A percentile compares a stretch with the other conserved stretches of the same genome.
Conservation (phyloP, 208 protist species). For the Angomonas ambiguus region DNA sequence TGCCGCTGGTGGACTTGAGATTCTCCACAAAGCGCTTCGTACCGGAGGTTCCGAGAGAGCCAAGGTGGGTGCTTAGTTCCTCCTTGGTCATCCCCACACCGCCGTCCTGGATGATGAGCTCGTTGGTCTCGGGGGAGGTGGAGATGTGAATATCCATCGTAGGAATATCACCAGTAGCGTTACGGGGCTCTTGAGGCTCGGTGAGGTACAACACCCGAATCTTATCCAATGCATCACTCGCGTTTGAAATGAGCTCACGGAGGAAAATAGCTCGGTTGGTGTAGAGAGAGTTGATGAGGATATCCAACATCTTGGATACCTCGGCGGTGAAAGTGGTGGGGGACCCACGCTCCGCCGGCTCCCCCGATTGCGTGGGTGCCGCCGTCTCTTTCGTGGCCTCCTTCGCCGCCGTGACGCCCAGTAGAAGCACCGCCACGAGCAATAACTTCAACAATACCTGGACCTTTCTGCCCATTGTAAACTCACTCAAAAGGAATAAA, state of each 20-base stretch:
- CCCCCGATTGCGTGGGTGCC: background rate
- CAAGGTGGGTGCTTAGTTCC: conserved; percentile 98
- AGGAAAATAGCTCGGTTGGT: conserved; percentile 99
- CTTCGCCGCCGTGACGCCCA: conserved; percentile 14
- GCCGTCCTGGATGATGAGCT: conserved; percentile 97
- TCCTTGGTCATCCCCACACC: conserved; percentile 99
- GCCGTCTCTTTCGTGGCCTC: background rate
- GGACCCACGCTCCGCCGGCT: conserved; percentile 22
- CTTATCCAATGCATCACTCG: conserved; percentile 99
- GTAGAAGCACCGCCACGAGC: conserved; percentile 38
- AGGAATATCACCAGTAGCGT: conserved; percentile 53
- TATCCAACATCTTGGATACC: conserved; percentile 97
- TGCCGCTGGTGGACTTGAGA: conserved; percentile 22
- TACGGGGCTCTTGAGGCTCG: conserved; percentile 80
- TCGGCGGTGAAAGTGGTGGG: conserved; percentile 94
- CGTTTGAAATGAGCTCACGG: conserved; percentile 99
- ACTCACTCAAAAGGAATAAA: background rate
- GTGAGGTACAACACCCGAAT: conserved; percentile 98
- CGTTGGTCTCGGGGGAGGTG: conserved; percentile 82
- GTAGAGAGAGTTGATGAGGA: conserved; percentile 99
- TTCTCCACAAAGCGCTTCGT: conserved; percentile 97
- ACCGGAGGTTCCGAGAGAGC: conserved; percentile 99
- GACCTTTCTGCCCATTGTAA: background rate
- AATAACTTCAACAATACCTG: conserved; percentile 17
- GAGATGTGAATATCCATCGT: conserved; percentile 92